phyloP scores from a whole-genome alignment of 345 rosid genomes.

The Moringa oleifera region DNA sequence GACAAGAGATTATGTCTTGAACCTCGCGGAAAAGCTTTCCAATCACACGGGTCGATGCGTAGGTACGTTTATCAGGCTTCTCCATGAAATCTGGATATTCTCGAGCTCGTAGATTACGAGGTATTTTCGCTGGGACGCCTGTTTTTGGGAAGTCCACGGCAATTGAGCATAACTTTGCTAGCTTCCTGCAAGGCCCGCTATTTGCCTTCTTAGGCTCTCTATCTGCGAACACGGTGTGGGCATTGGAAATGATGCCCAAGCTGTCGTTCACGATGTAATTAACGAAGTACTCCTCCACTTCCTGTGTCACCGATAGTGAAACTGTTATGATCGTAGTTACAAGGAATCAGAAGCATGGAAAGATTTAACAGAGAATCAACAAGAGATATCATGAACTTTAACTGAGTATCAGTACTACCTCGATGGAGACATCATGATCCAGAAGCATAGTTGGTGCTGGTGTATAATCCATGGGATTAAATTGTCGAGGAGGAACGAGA shows the following conservation, averaged over 20 bases:
- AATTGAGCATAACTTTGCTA: constrained; percentile 38
- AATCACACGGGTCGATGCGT: constrained; percentile 33
- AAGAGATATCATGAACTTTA: too few relatives aligned
- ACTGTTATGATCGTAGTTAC: too few relatives aligned
- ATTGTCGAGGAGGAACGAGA: constrained; percentile 37
- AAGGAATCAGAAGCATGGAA: too few relatives aligned
- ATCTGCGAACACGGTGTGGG: constrained; percentile 44
- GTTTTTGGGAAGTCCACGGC: constrained; percentile 66
- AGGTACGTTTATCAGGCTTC: constrained; percentile 35
- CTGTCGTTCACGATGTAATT: constrained; percentile 46
- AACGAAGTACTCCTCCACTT: constrained; percentile 41
- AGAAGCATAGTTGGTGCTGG: constrained; percentile 41
- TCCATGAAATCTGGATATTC: constrained; percentile 68
- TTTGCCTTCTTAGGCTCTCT: constrained; percentile 30
- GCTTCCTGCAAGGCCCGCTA: constrained; percentile 32
- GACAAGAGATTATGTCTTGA: constrained; percentile 23
- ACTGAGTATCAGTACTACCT: constrained; percentile 39
- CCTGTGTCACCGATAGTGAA: constrained; percentile 23
- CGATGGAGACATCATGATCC: constrained; percentile 63
- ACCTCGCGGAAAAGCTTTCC: constrained; percentile 56
- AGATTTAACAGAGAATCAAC: too few relatives aligned
- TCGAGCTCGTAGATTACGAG: constrained; percentile 25
- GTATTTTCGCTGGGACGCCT: constrained; percentile 46
- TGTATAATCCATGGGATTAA: constrained; percentile 62
- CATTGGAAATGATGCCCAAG: constrained; percentile 41